These are phyloP conservation scores for Sanghuangporus baumii DNA, from an alignment of 1,284 basidiomycete genomes.

Conservation along the genomic window DNA sequence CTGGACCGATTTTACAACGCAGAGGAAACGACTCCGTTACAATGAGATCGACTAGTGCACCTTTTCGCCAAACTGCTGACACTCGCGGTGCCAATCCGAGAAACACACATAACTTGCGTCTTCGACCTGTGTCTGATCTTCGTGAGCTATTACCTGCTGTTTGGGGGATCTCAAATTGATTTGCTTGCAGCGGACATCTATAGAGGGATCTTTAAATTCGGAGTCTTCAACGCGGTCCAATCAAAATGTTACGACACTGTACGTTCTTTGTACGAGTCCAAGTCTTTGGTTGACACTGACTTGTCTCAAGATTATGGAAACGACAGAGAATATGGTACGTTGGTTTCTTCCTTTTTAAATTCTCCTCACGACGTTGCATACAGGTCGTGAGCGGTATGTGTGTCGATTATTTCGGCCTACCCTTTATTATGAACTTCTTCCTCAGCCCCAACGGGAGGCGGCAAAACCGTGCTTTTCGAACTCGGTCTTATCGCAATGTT, in stretches of 20 bases:
- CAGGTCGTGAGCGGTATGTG: conserved; percentile 73
- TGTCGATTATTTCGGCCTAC: conserved; percentile 7
- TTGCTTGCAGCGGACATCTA: conserved; percentile 67
- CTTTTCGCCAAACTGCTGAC: background rate
- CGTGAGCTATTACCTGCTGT: conserved; percentile 39
- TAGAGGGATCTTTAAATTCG: conserved; percentile 78
- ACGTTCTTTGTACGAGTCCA: conserved; percentile 23
- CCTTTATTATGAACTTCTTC: conserved; percentile 2
- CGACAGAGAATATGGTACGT: conserved; percentile 70
- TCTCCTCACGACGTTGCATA: conserved; percentile 16
- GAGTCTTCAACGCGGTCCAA: conserved; percentile 87
- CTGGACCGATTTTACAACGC: too few species aligned
- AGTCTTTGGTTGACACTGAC: background rate
- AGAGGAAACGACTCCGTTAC: background rate
- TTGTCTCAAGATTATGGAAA: conserved; percentile 52
- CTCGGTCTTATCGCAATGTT: conserved; percentile 82
- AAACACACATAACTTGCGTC: conserved; percentile 40
- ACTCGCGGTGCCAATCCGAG: conserved; percentile 27
- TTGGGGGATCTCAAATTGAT: background rate
- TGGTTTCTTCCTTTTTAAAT: background rate
- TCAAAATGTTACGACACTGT: conserved; percentile 77
- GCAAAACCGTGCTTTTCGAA: conserved; percentile 93
- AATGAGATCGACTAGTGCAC: background rate
- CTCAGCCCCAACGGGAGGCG: conserved; percentile 85
- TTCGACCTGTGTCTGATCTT: conserved; percentile 67